Conservation (phyloP, 805 yeast genomes). For the Candida sphagnicola region DNA sequence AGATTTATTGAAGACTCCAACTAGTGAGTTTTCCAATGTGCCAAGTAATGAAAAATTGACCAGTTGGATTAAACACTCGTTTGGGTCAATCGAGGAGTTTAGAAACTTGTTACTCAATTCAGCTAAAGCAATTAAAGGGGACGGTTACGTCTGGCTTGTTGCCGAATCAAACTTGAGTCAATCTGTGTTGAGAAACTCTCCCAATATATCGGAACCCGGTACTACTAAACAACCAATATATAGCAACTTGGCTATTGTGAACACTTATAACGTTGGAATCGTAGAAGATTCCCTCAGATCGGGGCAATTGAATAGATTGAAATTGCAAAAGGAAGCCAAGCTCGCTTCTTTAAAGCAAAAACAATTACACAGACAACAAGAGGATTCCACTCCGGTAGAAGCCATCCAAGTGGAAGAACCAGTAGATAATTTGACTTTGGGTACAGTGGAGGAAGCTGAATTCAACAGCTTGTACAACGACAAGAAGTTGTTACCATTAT, state of each 20-base stretch:
- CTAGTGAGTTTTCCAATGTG: slow-evolving; percentile 28
- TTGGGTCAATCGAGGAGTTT: slow-evolving; percentile 77
- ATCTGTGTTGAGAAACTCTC: slow-evolving; percentile 16
- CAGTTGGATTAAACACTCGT: slow-evolving; percentile 52
- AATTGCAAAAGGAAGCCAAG: slow-evolving; percentile 29
- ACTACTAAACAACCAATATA: slow-evolving; percentile 9
- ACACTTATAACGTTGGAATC: slow-evolving; percentile 87
- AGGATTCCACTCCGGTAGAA: neutral
- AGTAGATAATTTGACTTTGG: slow-evolving; percentile 24
- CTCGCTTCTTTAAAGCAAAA: slow-evolving; percentile 21
- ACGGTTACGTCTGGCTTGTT: slow-evolving; percentile 88
- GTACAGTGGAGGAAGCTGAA: slow-evolving; percentile 41
- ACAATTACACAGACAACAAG: slow-evolving; percentile 16
- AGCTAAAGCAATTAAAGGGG: slow-evolving; percentile 73
- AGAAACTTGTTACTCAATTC: slow-evolving; percentile 65
- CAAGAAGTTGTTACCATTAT: slow-evolving; percentile 50
- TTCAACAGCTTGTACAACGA: slow-evolving; percentile 29
- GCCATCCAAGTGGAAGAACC: slow-evolving; percentile 5
- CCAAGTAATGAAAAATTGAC: slow-evolving; percentile 33
- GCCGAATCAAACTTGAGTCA: slow-evolving; percentile 47
- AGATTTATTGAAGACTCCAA: slow-evolving; percentile 46
- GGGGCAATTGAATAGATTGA: slow-evolving; percentile 46
- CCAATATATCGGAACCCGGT: slow-evolving; percentile 4
- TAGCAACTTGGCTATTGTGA: slow-evolving; percentile 60
- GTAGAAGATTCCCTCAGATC: slow-evolving; percentile 62